Evolutionary conservation across 208 protist genomes (phyloP), one percentile per base, ranked within the genome.

Genomic region (Leishmania major): DNA sequence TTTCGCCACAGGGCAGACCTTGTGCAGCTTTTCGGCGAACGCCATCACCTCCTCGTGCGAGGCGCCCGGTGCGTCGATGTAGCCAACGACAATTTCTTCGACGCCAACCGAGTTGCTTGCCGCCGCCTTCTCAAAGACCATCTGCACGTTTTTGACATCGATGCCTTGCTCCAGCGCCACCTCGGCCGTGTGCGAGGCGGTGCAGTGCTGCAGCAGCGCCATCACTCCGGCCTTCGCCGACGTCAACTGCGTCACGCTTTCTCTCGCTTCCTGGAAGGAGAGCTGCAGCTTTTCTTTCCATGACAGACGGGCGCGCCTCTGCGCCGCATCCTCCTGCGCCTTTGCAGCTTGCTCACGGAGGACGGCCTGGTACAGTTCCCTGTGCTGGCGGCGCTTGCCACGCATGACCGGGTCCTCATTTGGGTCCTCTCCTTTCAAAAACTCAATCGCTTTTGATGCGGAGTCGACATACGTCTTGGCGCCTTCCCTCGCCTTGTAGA

Each of bases 141-240:
- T 92, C 47, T 86, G 85, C 1, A 97, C 90, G 72, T 92, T 87
- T 80, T 93, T 90, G 28, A 97, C 93, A 75, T 97, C 92, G 67
- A 97, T 95, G 67, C 87, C 90, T 60, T 95, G 84, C 81, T 96
- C 94, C 2, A 96, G 62, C 7, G 94, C 94, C 19, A 97, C 88
- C 83, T 97, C 92, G 28, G 94, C 94, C 19, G 94, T 93, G 75
- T 97, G 94, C 15, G 94, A 94, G 11, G 91, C 91, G 4, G 94
- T 90, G 82, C 94, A 97, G 87, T 96, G 93, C 84, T 97, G 89
- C 60, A 97, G 81, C 51, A 97, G 77, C 64, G 91, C 83, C 93
- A 96, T 95, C 22, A 83, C 89, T 2, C 92, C 94, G 1, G 92
- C 91, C 77, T 93, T 89, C 40, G 79, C 84, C 4, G 92, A 95